These are phyloP conservation scores for Fagopyrum homotropicum DNA, from an alignment of 148 eudicot genomes.

Conservation along the genomic window DNA sequence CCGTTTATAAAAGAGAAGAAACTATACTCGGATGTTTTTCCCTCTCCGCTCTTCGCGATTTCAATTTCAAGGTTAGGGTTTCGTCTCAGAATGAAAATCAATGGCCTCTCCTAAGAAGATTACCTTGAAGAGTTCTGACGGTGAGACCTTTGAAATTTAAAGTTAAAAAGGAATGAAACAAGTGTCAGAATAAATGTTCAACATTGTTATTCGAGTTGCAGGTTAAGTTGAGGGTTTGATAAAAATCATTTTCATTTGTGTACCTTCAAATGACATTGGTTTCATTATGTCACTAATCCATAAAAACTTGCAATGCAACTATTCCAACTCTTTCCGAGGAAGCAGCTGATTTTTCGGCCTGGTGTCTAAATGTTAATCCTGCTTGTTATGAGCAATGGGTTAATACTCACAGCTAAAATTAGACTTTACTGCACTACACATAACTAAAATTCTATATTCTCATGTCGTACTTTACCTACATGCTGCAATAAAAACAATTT, in stretches of 20 bases:
- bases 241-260: background rate
- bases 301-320: slow-evolving; percentile 25
- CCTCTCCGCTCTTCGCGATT: slow-evolving; percentile 47
- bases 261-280: background rate
- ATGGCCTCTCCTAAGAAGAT: too few relatives aligned
- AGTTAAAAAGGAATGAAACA: slow-evolving; percentile 54
- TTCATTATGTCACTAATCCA: background rate
- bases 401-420: slow-evolving; percentile 10
- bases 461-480: background rate
- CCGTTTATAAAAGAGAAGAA: slow-evolving; percentile 53
- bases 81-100: too few relatives aligned
- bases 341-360: slow-evolving; percentile 35
- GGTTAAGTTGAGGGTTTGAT: slow-evolving; percentile 30
- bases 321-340: slow-evolving; percentile 35
- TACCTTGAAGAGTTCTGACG: too few relatives aligned
- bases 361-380: slow-evolving; percentile 49
- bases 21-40: slow-evolving; percentile 45
- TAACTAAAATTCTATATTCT: background rate
- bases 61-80: too few relatives aligned
- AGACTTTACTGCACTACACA: background rate
- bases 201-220: slow-evolving; percentile 33
- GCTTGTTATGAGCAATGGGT: slow-evolving; percentile 67
- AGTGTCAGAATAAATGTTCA: slow-evolving; percentile 33
- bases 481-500: too few relatives aligned
- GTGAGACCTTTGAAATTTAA: slow-evolving; percentile 9